phyloP scores from a whole-genome alignment of 2,329 filamentous ascomycete species.

The Gaeumannomyces tritici region DNA sequence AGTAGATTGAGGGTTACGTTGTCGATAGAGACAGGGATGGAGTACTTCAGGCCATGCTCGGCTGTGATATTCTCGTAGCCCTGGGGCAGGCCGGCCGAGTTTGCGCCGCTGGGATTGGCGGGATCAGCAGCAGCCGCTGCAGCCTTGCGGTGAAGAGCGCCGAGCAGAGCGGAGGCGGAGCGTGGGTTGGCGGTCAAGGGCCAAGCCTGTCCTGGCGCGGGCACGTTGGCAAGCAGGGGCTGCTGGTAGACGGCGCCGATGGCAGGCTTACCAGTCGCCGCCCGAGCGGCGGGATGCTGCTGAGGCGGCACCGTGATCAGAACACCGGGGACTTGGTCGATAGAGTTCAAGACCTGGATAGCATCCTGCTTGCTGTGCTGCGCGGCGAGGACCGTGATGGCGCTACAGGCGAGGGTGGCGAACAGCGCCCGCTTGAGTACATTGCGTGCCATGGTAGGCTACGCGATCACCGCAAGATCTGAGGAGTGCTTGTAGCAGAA shows the following conservation, averaged over 20 bases:
- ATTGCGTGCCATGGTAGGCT: not conserved
- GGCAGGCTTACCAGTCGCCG: not conserved
- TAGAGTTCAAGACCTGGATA: not conserved
- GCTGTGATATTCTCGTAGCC: constrained; percentile 23
- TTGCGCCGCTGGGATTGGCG: not conserved
- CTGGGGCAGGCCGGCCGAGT: not conserved
- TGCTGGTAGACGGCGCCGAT: not conserved
- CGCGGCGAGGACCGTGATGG: not conserved
- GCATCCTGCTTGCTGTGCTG: not conserved
- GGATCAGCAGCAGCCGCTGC: too few species aligned
- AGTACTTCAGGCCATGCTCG: constrained; percentile 21
- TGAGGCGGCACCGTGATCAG: not conserved
- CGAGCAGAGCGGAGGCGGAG: not conserved
- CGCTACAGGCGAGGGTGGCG: not conserved
- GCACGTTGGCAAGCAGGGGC: not conserved
- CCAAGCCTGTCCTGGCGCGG: too few species aligned
- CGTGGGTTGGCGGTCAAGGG: not conserved
- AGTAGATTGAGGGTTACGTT: constrained; percentile 20
- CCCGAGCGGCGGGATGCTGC: not conserved
- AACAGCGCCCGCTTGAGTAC: not conserved
- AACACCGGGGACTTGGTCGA: not conserved
- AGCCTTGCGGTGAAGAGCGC: not conserved
- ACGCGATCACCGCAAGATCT: not conserved
- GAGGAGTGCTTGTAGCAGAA: not conserved
- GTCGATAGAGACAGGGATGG: constrained; percentile 17